phyloP scores from a whole-genome alignment of 768 basidiomycete species.

The Crassisporium funariophilum region DNA sequence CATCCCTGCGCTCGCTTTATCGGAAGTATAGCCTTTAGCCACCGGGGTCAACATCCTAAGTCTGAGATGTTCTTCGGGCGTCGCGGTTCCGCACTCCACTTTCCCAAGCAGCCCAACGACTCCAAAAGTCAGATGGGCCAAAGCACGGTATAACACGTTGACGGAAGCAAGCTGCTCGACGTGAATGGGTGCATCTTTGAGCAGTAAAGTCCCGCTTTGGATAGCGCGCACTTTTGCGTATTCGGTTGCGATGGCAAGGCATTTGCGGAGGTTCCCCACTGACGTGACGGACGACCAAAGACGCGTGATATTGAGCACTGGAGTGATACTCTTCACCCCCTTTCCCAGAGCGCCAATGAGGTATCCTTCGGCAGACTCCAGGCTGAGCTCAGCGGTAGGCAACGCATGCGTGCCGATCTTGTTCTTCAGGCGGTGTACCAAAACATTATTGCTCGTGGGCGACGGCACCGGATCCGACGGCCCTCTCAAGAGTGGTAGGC shows the following conservation, averaged over 20 bases:
- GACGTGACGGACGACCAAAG: conserved; percentile 62
- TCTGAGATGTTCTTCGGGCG: conserved; percentile 48
- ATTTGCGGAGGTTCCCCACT: conserved; percentile 59
- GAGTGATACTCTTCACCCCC: conserved; percentile 68
- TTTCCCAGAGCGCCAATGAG: conserved; percentile 59
- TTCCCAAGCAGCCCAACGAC: conserved; percentile 60
- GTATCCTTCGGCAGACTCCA: conserved; percentile 61
- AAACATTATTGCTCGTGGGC: conserved; percentile 63
- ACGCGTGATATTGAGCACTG: conserved; percentile 79
- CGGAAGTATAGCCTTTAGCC: conserved; percentile 69
- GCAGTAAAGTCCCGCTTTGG: conserved; percentile 48
- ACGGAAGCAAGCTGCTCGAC: conserved; percentile 64
- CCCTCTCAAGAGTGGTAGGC: conserved; percentile 50
- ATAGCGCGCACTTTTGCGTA: conserved; percentile 65
- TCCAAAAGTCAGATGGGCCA: conserved; percentile 66
- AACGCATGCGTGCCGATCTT: conserved; percentile 76
- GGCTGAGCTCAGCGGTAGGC: conserved; percentile 74
- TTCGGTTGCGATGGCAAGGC: conserved; percentile 64
- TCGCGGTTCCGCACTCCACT: conserved; percentile 56
- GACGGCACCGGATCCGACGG: conserved; percentile 43
- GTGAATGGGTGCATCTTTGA: conserved; percentile 60
- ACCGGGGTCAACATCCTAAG: conserved; percentile 70
- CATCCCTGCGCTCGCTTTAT: conserved; percentile 63
- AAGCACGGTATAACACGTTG: conserved; percentile 63
- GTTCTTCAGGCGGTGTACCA: conserved; percentile 73